Evolutionary conservation across 345 rosid species (phyloP).

Genomic region (Euphorbia lathyris): DNA sequence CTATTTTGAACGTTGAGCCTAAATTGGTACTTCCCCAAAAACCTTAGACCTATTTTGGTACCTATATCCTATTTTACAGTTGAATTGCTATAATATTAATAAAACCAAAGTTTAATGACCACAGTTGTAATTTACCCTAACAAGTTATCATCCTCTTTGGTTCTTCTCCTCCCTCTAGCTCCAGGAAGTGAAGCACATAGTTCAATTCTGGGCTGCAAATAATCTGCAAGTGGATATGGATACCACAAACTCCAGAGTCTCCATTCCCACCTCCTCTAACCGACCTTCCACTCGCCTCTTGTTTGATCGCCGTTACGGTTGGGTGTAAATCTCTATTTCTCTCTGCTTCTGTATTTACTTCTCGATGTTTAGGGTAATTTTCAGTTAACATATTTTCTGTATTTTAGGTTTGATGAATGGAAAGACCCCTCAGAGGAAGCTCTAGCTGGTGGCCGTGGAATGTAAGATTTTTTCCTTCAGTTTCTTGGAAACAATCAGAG

Average conservation of each 20-base stretch:
- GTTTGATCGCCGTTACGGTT: slow-evolving; percentile 74
- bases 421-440: slow-evolving; percentile 71
- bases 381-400: neutral
- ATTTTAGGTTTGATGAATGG: slow-evolving; percentile 58
- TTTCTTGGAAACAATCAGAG: neutral
- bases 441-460: slow-evolving; percentile 71
- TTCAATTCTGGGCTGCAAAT: neutral
- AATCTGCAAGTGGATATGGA: slow-evolving; percentile 2
- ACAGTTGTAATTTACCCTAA: too few species aligned
- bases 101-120: too few species aligned
- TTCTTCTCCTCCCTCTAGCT: neutral
- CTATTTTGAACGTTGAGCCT: too few species aligned
- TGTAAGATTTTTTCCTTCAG: slow-evolving; percentile 29
- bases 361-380: neutral
- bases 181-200: neutral
- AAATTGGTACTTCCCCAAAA: too few species aligned
- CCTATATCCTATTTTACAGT: too few species aligned
- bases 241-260: neutral
- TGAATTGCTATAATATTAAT: too few species aligned
- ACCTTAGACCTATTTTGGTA: too few species aligned
- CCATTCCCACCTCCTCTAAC: neutral
- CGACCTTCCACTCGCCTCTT: slow-evolving; percentile 43
- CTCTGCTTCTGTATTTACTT: neutral
- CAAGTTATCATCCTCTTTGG: too few species aligned
- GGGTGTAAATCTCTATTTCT: slow-evolving; percentile 46